phyloP scores from a whole-genome alignment of 495 filamentous ascomycete genomes.

The Margaritispora aquatica region DNA sequence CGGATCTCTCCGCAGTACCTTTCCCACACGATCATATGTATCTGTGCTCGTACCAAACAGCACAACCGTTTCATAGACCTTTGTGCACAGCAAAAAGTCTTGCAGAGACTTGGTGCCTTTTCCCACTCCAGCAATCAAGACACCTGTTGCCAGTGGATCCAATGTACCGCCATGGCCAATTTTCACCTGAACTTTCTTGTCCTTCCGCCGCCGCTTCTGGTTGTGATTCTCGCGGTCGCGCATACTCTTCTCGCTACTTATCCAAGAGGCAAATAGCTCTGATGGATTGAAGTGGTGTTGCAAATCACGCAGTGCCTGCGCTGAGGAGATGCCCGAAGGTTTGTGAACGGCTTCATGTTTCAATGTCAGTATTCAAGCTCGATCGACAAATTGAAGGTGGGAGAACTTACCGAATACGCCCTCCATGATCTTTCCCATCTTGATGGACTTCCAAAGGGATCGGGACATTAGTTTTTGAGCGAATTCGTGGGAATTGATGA shows the following conservation, averaged over 20 bases:
- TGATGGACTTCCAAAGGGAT: slow-evolving; percentile 38
- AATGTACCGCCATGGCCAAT: slow-evolving; percentile 95
- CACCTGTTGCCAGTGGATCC: slow-evolving; percentile 88
- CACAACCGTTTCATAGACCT: slow-evolving; percentile 83
- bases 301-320: slow-evolving; percentile 78
- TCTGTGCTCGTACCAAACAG: slow-evolving; percentile 92
- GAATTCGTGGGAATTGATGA: neutral
- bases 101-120: slow-evolving; percentile 78
- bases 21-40: slow-evolving; percentile 81
- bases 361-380: slow-evolving; percentile 6
- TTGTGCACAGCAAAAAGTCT: slow-evolving; percentile 78
- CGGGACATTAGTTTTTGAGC: slow-evolving; percentile 9
- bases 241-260: slow-evolving; percentile 48
- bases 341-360: slow-evolving; percentile 75
- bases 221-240: slow-evolving; percentile 46
- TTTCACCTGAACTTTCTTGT: slow-evolving; percentile 68
- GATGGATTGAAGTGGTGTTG: slow-evolving; percentile 81
- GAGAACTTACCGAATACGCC: slow-evolving; percentile 44
- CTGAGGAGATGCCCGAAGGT: slow-evolving; percentile 75
- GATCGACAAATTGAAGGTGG: neutral
- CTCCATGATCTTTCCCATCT: slow-evolving; percentile 55
- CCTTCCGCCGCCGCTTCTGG: slow-evolving; percentile 44
- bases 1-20: slow-evolving; percentile 63
- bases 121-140: slow-evolving; percentile 82
- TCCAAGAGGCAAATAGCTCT: slow-evolving; percentile 63